Percentiles rank a stretch among this genome's conserved stretches.
Conservation (phyloP, 1,139 yeast species). For the Wickerhamomyces sp. region DNA sequence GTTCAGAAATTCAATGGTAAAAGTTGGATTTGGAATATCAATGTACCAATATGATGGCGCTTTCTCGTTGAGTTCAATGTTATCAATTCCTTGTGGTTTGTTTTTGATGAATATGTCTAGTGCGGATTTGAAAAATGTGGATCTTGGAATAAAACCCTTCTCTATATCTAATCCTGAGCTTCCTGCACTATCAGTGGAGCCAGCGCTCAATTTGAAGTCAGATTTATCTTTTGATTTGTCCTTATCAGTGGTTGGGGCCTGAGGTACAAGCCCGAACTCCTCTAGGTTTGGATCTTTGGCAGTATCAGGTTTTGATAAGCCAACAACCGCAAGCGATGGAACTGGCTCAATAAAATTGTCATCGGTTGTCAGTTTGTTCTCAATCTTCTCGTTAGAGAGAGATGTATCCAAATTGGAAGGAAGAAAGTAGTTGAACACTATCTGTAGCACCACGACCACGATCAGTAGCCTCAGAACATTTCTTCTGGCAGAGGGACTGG, state of each 20-base stretch:
- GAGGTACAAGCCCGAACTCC: neutral
- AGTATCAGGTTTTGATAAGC: neutral
- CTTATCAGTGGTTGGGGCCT: too few relatives aligned
- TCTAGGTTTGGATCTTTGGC: neutral
- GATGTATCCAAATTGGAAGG: slow-evolving; percentile 4
- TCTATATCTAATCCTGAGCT: neutral
- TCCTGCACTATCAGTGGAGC: neutral
- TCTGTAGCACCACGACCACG: slow-evolving; percentile 9
- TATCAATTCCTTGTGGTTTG: slow-evolving; percentile 17
- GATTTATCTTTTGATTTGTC: too few relatives aligned
- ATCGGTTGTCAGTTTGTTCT: neutral
- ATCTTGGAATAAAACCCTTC: neutral
- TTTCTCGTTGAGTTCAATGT: slow-evolving; percentile 14
- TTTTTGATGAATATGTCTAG: slow-evolving; percentile 16
- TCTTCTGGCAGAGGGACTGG: slow-evolving; percentile 8
- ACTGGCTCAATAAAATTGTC: neutral
- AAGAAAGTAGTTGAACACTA: slow-evolving; percentile 9
- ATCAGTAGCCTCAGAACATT: slow-evolving; percentile 8
- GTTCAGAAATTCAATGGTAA: slow-evolving; percentile 21
- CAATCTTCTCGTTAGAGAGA: neutral
- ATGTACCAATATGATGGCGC: slow-evolving; percentile 23
- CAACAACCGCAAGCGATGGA: neutral
- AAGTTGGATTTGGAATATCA: slow-evolving; percentile 22
- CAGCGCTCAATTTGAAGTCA: too few relatives aligned
- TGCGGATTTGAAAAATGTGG: slow-evolving; percentile 16